Evolutionary conservation across 768 basidiomycete species (phyloP), one percentile per base, ranked within the genome.

Genomic region (Rhodotorula kratochvilovae): DNA sequence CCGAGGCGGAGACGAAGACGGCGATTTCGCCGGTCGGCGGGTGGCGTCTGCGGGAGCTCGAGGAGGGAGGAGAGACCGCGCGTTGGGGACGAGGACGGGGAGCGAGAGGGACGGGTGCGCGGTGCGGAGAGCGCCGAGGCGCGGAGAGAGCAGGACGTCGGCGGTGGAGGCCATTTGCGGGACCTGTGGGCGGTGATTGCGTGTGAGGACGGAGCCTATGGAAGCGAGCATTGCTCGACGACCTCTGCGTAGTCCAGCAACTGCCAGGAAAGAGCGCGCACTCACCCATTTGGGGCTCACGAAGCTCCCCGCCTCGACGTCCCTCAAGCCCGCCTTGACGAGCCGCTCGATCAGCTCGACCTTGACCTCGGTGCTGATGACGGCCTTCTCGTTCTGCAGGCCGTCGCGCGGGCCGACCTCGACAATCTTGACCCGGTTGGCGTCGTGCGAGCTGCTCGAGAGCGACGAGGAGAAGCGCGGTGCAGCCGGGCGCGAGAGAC

Each of bases 341-440:
- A 97, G 86, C 23, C 88, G 82, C 72, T 90, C 85, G 66, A 97
- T 87, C 63, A 97, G 85, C 70, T 89, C 89, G 27, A 88, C 85
- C 80, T 94, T 94, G 70, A 89, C 81, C 39, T 85, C 85, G 2
- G 87, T 86, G 36, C 89, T 84, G 13, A 95, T 87, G 11, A 87
- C 82, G 0, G 85, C 83, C 73, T 88, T 87, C 77, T 96, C 90
- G 77, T 95, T 95, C 82, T 95, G 92, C 19, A 97, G 84, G 2
- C 93, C 93, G 80, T 97, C 93, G 39, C 93, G 84, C 2, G 92
- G 90, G 2, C 90, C 90, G 7, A 95, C 91, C 81, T 95, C 93
- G 55, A 97, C 89, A 56, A 96, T 89, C 62, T 80, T 80, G 58
- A 80, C 56, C 17, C 51, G 51, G n/a, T n/a, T 13, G 8, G n/a